Evolutionary conservation across 177 flowering plant species (phyloP), one percentile per base, ranked within the genome.

Genomic region (Tripterygium wilfordii): DNA sequence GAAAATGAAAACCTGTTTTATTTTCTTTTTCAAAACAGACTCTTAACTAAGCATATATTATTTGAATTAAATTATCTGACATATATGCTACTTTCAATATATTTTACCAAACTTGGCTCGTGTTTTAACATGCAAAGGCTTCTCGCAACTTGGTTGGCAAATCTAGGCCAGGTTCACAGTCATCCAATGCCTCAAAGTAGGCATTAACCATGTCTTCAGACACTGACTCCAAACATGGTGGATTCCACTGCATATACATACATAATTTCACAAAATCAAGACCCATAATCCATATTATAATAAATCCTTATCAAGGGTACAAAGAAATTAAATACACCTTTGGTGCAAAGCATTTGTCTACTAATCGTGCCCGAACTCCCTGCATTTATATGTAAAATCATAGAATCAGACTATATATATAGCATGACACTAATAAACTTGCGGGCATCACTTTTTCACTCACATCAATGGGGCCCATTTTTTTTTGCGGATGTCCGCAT

Each of bases 211-310:
- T 56, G 28, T 56, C 60, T 30, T 56, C 20, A 15, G 42, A 24
- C 21, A 56, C 60, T 9, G 46, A 23, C 14, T 37, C 60, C 27
- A 56, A 22, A n/a, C 45, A 5, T 8, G 51, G 60, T 2, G 60
- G 60, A 27, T 56, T 28, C 60, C 60, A 56, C 60, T 46, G 52
- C 60, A 47, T 12, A 22, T 42, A 12, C 3, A 10, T 22, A 19
- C 1, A 10, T 42, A 16, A 15, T n/a, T 29, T 29, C 7, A 28
- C 3, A 15, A n/a, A 18, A 45, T 16, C 7, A 45, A 17, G 30
- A 15, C 30, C 8, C 9, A 6, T 17, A 18, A 15, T 24, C 12
- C 13, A 18, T 42, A 14, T 23, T 10, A 6, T 16, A 17, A 28
- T 2, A 7, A 5, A 29, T 14, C 1, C 13, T 5, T 27, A 29